Base-by-base conservation (phyloP, 805 yeast species). In the Cyberlindnera xishuangbannaensis region DNA sequence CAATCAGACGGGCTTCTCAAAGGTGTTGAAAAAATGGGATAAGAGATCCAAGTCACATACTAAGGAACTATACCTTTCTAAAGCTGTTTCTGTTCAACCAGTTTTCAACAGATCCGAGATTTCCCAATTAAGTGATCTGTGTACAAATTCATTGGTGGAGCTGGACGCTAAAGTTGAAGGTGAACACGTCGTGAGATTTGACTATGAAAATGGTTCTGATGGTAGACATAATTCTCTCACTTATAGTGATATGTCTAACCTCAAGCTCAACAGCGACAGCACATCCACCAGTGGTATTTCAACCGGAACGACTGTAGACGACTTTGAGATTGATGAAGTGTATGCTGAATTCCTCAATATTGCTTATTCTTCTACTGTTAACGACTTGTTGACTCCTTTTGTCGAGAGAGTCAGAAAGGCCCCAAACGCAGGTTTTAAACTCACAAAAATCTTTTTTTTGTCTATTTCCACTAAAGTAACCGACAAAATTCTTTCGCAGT, bases 21-120 rank as follows among this genome's bases (percentile, higher is more conserved):
- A 92, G 61, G 97, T 86, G 18, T 72, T 92, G 50, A 92, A 92
- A 58, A 92, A 92, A 62, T 92, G 98, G 98, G 98, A 92, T 61
- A 92, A 92, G 59, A 69, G 97, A 41, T 86, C 96, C 15, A 87
- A 90, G 51, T 84, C 95, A 3, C 95, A 85, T 47, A 87, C 96
- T 6, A 87, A 88, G 53, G 98, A 92, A 55, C 67, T 92, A 32
- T 92, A 88, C 55, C 68, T 92, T 30, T 78, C 86, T 19, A 82
- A 96, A 0, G 96, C 96, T 0, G 95, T 92, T 11, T 86, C 85
- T 41, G 95, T 92, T 6, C 98, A 92, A 58, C 97, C 98, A 0
- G 94, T 90, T 10, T 92, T 92, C 62, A 95, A 92, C 51, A 75
- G 94, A 42, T 81, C 83, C 43, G 90, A 84, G 48, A 82, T 90